phyloP scores from a whole-genome alignment of 192 early-diverging fungal genomes.

The Diversispora eburnea region DNA sequence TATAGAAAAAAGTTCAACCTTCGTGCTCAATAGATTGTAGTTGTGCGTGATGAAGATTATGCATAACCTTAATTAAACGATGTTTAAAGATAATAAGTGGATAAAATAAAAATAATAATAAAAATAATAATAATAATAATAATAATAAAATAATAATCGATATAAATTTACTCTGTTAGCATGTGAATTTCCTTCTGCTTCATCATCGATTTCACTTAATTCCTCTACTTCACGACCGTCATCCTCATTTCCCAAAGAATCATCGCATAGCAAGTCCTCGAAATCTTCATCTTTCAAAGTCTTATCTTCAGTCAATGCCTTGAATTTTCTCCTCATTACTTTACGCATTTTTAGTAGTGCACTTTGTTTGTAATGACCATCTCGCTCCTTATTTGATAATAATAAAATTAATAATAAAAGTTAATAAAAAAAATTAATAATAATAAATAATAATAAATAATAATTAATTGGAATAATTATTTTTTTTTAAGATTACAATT shows the following conservation, averaged over 20 bases:
- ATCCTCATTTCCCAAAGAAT: conserved; percentile 10
- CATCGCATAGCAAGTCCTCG: conserved; percentile 10
- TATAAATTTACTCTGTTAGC: conserved; percentile 13
- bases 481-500: neutral
- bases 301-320: conserved; percentile 11
- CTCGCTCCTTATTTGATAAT: conserved; percentile 12
- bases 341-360: conserved; percentile 21
- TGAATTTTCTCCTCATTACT: conserved; percentile 21
- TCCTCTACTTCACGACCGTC: neutral
- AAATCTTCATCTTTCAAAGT: conserved; percentile 15
- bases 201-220: neutral
- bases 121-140: neutral
- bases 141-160: too few relatives aligned
- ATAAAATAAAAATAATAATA: neutral
- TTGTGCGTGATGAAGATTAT: neutral
- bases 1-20: neutral
- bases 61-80: neutral
- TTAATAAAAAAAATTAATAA: neutral
- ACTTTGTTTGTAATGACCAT: conserved; percentile 30
- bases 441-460: neutral
- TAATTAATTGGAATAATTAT: too few relatives aligned
- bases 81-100: neutral
- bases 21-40: neutral
- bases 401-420: too few relatives aligned
- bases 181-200: neutral